Evolutionary conservation across 306 rosid genomes (phyloP).

Genomic region (Fagus crenata): DNA sequence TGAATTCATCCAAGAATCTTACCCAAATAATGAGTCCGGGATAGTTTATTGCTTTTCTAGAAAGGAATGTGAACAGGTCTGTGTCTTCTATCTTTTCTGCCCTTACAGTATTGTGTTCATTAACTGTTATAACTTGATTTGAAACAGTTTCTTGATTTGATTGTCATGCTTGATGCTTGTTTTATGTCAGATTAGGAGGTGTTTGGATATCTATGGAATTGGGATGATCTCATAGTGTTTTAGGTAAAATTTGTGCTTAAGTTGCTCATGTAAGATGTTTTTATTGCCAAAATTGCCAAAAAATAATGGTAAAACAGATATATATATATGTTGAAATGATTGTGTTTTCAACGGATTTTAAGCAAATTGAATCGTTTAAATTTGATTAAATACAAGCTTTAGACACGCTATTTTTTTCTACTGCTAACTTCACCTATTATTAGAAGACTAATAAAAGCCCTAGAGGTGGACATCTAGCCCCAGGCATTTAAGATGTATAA

Average conservation of each 20-base stretch:
- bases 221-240: not conserved
- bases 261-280: not conserved
- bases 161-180: not conserved
- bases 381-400: not conserved
- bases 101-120: slow-evolving; percentile 9
- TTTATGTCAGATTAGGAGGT: not conserved
- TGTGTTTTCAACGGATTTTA: not conserved
- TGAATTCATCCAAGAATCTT: slow-evolving; percentile 65
- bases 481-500: not conserved
- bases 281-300: not conserved
- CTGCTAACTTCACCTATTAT: not conserved
- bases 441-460: not conserved
- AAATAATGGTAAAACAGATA: not conserved
- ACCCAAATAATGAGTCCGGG: slow-evolving; percentile 78
- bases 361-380: not conserved
- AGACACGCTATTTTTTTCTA: not conserved
- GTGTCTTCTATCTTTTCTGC: slow-evolving; percentile 16
- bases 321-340: not conserved
- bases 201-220: not conserved
- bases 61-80: slow-evolving; percentile 94
- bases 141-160: not conserved
- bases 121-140: not conserved
- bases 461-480: not conserved
- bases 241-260: not conserved
- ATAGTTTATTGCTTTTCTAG: slow-evolving; percentile 94